phyloP scores from a whole-genome alignment of 495 filamentous ascomycete genomes.

The Lasiosphaeria miniovina region DNA sequence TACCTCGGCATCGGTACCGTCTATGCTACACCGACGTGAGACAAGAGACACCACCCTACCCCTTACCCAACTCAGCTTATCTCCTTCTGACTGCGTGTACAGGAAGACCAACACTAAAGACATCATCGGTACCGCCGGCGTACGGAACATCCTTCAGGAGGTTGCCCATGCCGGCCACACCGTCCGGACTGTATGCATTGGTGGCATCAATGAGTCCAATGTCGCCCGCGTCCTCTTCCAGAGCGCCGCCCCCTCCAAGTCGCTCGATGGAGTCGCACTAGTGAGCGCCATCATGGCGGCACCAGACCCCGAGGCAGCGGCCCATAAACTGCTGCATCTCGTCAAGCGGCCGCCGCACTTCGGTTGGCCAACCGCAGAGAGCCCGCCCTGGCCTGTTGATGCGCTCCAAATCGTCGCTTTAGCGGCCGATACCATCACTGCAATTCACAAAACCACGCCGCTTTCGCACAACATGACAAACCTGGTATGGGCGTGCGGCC shows the following conservation, averaged over 20 bases:
- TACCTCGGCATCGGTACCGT: constrained; percentile 89
- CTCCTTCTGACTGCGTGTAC: constrained; percentile 6
- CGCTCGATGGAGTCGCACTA: constrained; percentile 76
- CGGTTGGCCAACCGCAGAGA: constrained; percentile 47
- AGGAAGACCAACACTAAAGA: constrained; percentile 74
- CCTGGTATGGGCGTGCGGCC: constrained; percentile 35
- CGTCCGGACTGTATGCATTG: constrained; percentile 71
- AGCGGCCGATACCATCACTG: constrained; percentile 56
- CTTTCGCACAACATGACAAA: constrained; percentile 98
- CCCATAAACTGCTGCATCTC: constrained; percentile 52
- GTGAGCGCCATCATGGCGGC: constrained; percentile 86
- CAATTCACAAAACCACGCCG: constrained; percentile 60
- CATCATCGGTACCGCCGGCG: constrained; percentile 79
- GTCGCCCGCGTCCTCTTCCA: constrained; percentile 70
- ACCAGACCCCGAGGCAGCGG: constrained; percentile 57
- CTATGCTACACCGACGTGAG: constrained; percentile 78
- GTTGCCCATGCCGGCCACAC: constrained; percentile 43
- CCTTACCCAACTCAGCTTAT: neutral
- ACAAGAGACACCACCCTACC: neutral
- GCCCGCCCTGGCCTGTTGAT: constrained; percentile 46
- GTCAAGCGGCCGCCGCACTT: constrained; percentile 36
- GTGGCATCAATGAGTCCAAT: constrained; percentile 81
- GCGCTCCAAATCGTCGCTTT: constrained; percentile 49
- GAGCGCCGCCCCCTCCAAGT: constrained; percentile 47
- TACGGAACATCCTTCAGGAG: constrained; percentile 61